phyloP scores from a whole-genome alignment of 163 green algal species.

The Chlamydomonas reinhardtii region DNA sequence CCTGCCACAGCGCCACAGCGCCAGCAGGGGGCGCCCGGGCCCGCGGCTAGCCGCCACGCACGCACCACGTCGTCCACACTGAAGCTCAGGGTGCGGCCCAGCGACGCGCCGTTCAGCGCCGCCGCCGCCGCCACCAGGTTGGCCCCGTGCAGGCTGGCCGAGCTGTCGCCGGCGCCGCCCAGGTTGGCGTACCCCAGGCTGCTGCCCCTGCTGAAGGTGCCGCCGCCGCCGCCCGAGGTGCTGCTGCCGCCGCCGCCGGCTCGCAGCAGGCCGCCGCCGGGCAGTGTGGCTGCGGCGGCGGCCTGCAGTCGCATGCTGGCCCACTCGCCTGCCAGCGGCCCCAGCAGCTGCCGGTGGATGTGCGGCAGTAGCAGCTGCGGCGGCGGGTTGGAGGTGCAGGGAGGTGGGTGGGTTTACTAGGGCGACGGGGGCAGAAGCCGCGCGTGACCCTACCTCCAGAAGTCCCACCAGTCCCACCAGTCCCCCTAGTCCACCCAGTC shows the following conservation, averaged over 20 bases:
- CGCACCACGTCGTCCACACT: slow-evolving; percentile 15
- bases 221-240: neutral
- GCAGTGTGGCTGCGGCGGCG: neutral
- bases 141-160: no score
- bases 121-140: no score
- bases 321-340: slow-evolving; percentile 33
- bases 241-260: neutral
- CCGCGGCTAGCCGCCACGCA: no score
- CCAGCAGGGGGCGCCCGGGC: no score
- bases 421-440: no score
- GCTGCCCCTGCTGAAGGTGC: no score
- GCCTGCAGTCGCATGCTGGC: slow-evolving; percentile 28
- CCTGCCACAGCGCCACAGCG: no score
- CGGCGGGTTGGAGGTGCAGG: neutral
- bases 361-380: slow-evolving; percentile 38
- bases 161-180: neutral
- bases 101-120: neutral
- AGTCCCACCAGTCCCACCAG: no score
- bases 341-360: slow-evolving; percentile 46
- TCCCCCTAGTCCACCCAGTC: no score
- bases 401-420: no score
- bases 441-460: no score
- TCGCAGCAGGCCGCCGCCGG: neutral
- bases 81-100: neutral
- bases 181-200: neutral